phyloP scores from a whole-genome alignment of 805 yeast species.

The Millerozyma miso region DNA sequence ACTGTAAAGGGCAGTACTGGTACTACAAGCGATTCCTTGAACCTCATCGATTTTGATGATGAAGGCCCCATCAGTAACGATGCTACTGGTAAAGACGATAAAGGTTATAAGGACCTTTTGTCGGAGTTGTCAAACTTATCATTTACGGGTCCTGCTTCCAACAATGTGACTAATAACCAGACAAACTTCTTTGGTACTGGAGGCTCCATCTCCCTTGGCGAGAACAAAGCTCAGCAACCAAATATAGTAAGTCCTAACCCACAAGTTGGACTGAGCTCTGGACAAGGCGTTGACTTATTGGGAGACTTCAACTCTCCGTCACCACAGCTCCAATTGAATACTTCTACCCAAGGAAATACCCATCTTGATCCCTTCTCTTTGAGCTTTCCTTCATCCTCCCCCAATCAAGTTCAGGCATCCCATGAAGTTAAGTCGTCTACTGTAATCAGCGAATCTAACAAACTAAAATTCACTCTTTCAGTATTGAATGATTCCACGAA shows the following conservation, averaged over 20 bases:
- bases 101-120: slow-evolving; percentile 62
- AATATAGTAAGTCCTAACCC: slow-evolving; percentile 16
- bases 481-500: slow-evolving; percentile 31
- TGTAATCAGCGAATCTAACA: slow-evolving; percentile 39
- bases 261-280: slow-evolving; percentile 3
- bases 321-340: slow-evolving; percentile 28
- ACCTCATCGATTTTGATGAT: slow-evolving; percentile 43
- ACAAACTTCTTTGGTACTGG: slow-evolving; percentile 47
- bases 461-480: slow-evolving; percentile 48
- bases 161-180: slow-evolving; percentile 20
- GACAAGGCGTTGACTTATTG: slow-evolving; percentile 24
- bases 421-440: slow-evolving; percentile 14
- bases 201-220: slow-evolving; percentile 44
- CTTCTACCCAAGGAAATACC: slow-evolving; percentile 3
- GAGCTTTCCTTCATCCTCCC: slow-evolving; percentile 36
- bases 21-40: slow-evolving; percentile 24
- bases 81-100: slow-evolving; percentile 26
- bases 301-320: slow-evolving; percentile 39
- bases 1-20: slow-evolving; percentile 24
- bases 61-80: slow-evolving; percentile 32
- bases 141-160: slow-evolving; percentile 24
- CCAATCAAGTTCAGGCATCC: slow-evolving; percentile 15
- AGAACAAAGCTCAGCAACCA: slow-evolving; percentile 10
- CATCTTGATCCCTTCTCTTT: slow-evolving; percentile 39
- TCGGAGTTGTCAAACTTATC: slow-evolving; percentile 67